A percentile compares a stretch with the other conserved stretches of the same genome.
Conservation (phyloP, 2,329 filamentous ascomycete species). For the Cladosporium sp. region DNA sequence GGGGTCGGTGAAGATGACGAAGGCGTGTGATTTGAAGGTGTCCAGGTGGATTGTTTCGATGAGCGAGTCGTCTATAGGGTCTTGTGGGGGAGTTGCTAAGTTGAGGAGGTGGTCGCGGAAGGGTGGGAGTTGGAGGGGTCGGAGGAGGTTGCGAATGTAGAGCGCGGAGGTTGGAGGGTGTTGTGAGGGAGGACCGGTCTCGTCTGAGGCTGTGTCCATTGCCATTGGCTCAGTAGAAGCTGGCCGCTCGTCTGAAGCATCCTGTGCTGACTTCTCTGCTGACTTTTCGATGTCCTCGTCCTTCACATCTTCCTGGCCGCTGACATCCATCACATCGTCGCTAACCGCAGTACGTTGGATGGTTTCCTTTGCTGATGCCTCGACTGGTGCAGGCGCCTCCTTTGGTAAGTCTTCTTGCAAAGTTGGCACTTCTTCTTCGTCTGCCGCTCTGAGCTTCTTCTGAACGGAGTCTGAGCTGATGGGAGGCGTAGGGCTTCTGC, state of each 20-base stretch:
- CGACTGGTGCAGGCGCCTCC: constrained; percentile 9
- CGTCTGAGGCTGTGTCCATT: background rate
- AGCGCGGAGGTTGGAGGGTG: constrained; percentile 56
- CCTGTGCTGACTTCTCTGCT: background rate
- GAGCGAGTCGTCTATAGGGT: constrained; percentile 37
- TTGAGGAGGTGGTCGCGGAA: constrained; percentile 64
- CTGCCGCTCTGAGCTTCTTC: constrained; percentile 38
- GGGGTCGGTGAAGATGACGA: constrained; percentile 64
- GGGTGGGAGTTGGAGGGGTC: constrained; percentile 64
- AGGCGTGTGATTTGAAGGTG: constrained; percentile 78
- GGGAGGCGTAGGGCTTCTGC: constrained; percentile 24
- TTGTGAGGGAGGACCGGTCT: constrained; percentile 27
- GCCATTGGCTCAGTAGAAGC: background rate
- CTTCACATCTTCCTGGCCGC: constrained; percentile 9
- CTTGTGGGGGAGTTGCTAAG: constrained; percentile 57
- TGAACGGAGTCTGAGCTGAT: constrained; percentile 29
- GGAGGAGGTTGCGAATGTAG: constrained; percentile 87
- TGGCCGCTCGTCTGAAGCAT: background rate
- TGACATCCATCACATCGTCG: constrained; percentile 26
- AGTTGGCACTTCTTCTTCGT: constrained; percentile 29
- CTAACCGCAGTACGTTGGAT: constrained; percentile 22
- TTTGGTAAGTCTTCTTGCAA: constrained; percentile 15
- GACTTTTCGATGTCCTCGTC: background rate
- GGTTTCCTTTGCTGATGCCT: constrained; percentile 15
- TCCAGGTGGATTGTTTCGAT: constrained; percentile 73